A percentile compares a stretch with the other conserved stretches of the same genome.
These are phyloP conservation scores for Podaxis sp. DNA, from an alignment of 768 basidiomycete genomes.

Conservation along the genomic window DNA sequence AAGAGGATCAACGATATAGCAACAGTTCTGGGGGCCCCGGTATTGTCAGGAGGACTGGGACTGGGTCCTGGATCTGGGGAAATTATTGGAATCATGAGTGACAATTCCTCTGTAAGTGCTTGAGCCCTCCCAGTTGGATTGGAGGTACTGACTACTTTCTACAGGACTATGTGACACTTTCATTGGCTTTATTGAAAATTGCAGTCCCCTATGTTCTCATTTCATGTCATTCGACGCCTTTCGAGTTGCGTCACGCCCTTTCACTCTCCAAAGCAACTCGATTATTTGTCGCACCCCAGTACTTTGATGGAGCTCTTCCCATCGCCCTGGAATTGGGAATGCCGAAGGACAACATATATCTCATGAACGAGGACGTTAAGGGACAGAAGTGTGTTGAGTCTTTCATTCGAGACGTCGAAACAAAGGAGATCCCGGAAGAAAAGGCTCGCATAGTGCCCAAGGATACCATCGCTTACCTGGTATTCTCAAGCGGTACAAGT, in stretches of 20 bases:
- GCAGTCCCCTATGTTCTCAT: constrained; percentile 33
- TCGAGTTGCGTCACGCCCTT: constrained; percentile 35
- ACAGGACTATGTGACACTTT: constrained; percentile 34
- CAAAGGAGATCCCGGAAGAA: constrained; percentile 36
- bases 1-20: constrained; percentile 53
- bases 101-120: constrained; percentile 60
- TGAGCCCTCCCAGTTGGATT: too few relatives aligned
- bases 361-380: constrained; percentile 40
- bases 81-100: constrained; percentile 66
- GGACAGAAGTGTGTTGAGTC: constrained; percentile 36
- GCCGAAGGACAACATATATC: constrained; percentile 44
- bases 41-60: constrained; percentile 53
- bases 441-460: constrained; percentile 43
- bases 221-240: constrained; percentile 34
- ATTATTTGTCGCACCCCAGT: constrained; percentile 33
- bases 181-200: constrained; percentile 29
- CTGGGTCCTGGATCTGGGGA: constrained; percentile 46
- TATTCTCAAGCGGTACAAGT: constrained; percentile 78
- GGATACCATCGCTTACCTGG: constrained; percentile 63
- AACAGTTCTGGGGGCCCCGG: constrained; percentile 50
- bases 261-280: constrained; percentile 30
- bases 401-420: constrained; percentile 40
- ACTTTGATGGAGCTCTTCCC: constrained; percentile 26
- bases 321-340: constrained; percentile 33
- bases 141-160: not conserved